Evolutionary conservation across 306 rosid genomes (phyloP), one percentile per base, ranked within the genome.

Genomic region (Cicer chorassanicum): DNA sequence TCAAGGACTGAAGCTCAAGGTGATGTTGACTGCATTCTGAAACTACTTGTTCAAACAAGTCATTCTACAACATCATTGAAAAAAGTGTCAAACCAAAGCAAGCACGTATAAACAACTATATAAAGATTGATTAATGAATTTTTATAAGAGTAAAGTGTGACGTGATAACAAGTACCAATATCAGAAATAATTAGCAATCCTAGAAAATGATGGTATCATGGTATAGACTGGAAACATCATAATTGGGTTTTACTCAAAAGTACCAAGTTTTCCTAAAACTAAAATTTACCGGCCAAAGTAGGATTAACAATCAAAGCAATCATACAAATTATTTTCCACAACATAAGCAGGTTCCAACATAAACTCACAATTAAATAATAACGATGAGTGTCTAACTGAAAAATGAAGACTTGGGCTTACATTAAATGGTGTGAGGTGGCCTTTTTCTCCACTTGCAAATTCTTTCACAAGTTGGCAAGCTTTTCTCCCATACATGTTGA

Each of bases 391-490:
- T 40, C 46, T 8, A 19, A 16, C 48, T 43, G 78, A 73, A 70
- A 73, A 43, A 36, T 4, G 79, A 65, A 66, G 71, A 46, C 8
- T 0, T 2, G 49, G 44, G 8, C 80, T 81, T 81, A 91, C 98
- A 83, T 85, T 91, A 89, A 82, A 93, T 12, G 82, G 88, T 1
- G 85, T 54, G 67, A 93, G 86, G 78, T 93, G 98, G 13, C 83
- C 93, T 80, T 91, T 91, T 63, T 91, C 98, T 34, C 81, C 83
- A 53, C 59, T 78, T 16, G 92, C 75, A 53, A 85, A 63, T 84
- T 91, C 98, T 83, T 84, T 93, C 65, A 93, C 92, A 73, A 93
- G 82, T 69, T 86, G 92, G 76, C 86, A 84, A 51, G 89, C 97
- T 72, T 85, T 91, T 82, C 88, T 84, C 29, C 96, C 97, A 57